These are phyloP conservation scores for Saccharomycopsis fibuligera DNA, from an alignment of 805 yeast genomes.

Conservation along the genomic window DNA sequence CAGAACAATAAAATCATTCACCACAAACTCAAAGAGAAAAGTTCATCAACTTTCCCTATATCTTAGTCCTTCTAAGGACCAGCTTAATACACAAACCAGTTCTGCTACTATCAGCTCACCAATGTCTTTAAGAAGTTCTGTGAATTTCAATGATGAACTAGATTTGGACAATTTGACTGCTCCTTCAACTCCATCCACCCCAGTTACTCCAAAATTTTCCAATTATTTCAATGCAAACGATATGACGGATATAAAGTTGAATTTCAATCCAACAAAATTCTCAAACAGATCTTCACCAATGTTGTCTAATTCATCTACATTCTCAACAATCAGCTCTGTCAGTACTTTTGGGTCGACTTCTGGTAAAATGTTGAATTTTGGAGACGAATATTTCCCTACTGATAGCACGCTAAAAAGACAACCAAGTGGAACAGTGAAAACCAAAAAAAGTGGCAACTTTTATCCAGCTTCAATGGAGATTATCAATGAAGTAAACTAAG, in stretches of 20 bases:
- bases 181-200: conserved; percentile 8
- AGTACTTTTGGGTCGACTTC: background rate
- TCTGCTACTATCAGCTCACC: conserved; percentile 12
- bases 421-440: background rate
- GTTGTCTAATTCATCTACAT: conserved; percentile 1
- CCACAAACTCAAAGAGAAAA: conserved; percentile 7
- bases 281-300: background rate
- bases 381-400: background rate
- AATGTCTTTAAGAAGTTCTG: conserved; percentile 8
- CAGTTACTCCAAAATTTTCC: conserved; percentile 1
- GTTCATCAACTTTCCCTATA: conserved; percentile 16
- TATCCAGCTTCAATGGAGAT: conserved; percentile 13
- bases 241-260: background rate
- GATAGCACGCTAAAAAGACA: background rate
- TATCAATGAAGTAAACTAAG: conserved; percentile 3
- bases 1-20: conserved; percentile 9
- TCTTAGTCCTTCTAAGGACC: conserved; percentile 11
- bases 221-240: background rate
- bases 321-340: conserved; percentile 3
- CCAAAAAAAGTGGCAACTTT: conserved; percentile 2
- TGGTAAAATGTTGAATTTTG: conserved; percentile 7
- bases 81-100: background rate
- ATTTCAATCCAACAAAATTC: background rate
- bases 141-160: conserved; percentile 11
- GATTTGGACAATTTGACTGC: background rate